Base-by-base conservation (phyloP, 208 protist species). In the Strigomonas oncopelti region DNA sequence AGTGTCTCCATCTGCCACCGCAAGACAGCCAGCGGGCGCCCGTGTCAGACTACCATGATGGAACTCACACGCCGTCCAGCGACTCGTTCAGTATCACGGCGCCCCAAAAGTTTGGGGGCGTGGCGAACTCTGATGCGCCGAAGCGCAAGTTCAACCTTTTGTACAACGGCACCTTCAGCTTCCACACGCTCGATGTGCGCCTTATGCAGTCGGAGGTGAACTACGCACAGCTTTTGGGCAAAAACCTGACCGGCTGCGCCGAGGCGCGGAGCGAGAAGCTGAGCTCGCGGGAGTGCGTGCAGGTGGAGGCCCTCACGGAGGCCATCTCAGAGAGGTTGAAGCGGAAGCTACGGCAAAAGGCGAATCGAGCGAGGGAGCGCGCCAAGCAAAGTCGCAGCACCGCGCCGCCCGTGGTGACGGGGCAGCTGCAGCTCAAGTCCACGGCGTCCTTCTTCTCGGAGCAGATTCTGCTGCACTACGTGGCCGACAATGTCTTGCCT, bases 231-330 rank as follows among this genome's bases (percentile, higher is more conserved):
- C 64, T 92, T 11, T 58, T 76, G 24, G 90, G 83, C 1, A 78
- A 68, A 42, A 78, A 78, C 11, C 59, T 95, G 46, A 84, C 75
- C 0, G 90, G 90, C 11, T 86, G 76, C 63, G 85, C 80, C 3
- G 78, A 87, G 61, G 84, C 84, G 4, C 69, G 81, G 3, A 69
- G 75, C 0, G 85, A 90, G 59, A 67, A 54, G 51, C 69, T 91
- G 52, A 82, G 76, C 63, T 95, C 90, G 57, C 84, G 85, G 1
- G 86, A 95, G 76, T 95, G 90, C 71, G 85, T 95, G 20, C 78
- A 88, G 59, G 83, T 81, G 48, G 83, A 95, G 54, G 85, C 76
- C 32, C 73, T 95, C 0, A 91, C 84, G 27, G 85, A 87, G 63
- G 65, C 77, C 46, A 92, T 95, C 63, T 87, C 87, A 0, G 74